phyloP scores from a whole-genome alignment of 768 basidiomycete genomes.

The Tubosaeta sp. region DNA sequence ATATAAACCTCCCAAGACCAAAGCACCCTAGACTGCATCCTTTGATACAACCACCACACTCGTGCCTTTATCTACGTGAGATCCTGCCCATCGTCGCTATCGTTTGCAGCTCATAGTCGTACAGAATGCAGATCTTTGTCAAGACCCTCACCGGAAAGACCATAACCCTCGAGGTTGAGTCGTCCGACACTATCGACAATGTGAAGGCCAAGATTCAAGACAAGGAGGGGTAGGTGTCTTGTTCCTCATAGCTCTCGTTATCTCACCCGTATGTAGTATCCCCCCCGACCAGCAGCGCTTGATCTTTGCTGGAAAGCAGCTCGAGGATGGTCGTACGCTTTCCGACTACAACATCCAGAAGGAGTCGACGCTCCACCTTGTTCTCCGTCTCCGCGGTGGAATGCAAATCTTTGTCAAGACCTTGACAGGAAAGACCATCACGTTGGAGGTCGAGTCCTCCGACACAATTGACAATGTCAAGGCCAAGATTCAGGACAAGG shows the following conservation, averaged over 20 bases:
- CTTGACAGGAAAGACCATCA: slow-evolving; percentile 86
- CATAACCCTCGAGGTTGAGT: slow-evolving; percentile 39
- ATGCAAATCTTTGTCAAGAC: slow-evolving; percentile 87
- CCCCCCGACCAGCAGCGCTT: slow-evolving; percentile 90
- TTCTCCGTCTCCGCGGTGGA: slow-evolving; percentile 88
- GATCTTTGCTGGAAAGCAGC: slow-evolving; percentile 96
- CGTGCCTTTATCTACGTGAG: slow-evolving; percentile 9
- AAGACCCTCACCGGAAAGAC: slow-evolving; percentile 90
- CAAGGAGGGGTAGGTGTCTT: slow-evolving; percentile 48
- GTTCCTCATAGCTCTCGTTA: rapidly evolving
- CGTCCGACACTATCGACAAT: slow-evolving; percentile 25
- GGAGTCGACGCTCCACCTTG: slow-evolving; percentile 85
- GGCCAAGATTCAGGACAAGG: slow-evolving; percentile 93
- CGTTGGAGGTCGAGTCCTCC: slow-evolving; percentile 83
- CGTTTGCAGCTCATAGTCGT: not conserved
- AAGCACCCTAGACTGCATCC: not conserved
- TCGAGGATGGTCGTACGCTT: slow-evolving; percentile 89
- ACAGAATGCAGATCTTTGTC: slow-evolving; percentile 62
- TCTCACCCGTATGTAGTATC: slow-evolving; percentile 38
- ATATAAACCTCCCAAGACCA: slow-evolving; percentile 10
- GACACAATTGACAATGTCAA: slow-evolving; percentile 89
- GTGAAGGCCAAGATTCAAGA: slow-evolving; percentile 55
- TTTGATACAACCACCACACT: slow-evolving; percentile 2
- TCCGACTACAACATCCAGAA: slow-evolving; percentile 95
- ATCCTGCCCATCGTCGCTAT: too few relatives aligned